Percentiles rank a stretch among this genome's conserved stretches.
phyloP scores from a whole-genome alignment of 1,284 basidiomycete genomes.

The Meira miltonrushii region DNA sequence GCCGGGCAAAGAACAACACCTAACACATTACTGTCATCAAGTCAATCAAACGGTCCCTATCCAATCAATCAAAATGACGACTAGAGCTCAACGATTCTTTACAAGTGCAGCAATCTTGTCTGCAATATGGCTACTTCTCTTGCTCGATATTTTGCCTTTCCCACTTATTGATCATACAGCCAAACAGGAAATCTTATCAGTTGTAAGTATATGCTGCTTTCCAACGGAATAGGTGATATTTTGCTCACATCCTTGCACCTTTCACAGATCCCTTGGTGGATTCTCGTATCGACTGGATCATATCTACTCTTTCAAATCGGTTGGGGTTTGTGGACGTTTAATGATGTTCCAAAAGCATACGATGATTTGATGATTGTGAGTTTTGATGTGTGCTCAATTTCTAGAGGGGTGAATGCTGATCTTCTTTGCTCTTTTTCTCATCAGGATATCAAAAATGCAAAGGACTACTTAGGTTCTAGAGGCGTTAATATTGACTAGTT shows the following conservation, averaged over 20 bases:
- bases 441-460: conserved; percentile 34
- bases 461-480: conserved; percentile 25
- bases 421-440: not conserved
- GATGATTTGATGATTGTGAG: conserved; percentile 31
- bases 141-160: conserved; percentile 20
- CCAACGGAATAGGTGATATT: not conserved
- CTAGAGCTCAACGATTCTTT: conserved; percentile 20
- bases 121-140: conserved; percentile 20
- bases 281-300: conserved; percentile 24
- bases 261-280: conserved; percentile 34
- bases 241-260: not conserved
- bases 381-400: not conserved
- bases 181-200: conserved; percentile 18
- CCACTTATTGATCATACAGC: conserved; percentile 16
- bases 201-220: conserved; percentile 16
- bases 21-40: too few species aligned
- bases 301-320: conserved; percentile 31
- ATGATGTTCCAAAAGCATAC: conserved; percentile 26
- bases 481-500: conserved; percentile 29
- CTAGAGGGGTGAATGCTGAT: not conserved
- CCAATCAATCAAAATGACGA: conserved; percentile 11
- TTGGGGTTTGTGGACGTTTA: conserved; percentile 29
- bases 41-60: not conserved
- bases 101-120: conserved; percentile 9
- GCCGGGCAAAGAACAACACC: too few species aligned